These are phyloP conservation scores for Saturnispora saitoi DNA, from an alignment of 805 yeast species.

Conservation along the genomic window DNA sequence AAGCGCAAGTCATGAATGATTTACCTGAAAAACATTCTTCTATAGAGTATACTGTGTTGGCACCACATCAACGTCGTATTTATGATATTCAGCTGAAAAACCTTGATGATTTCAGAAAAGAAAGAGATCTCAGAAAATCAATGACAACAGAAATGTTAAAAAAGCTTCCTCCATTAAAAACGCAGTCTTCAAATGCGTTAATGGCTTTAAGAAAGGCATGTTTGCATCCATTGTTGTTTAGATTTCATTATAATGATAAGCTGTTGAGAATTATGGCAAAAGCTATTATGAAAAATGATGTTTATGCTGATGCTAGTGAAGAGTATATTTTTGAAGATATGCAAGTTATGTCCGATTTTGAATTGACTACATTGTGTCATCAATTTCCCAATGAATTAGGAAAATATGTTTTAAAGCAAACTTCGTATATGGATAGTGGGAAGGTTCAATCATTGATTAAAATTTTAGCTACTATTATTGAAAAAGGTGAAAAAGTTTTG, in stretches of 20 bases:
- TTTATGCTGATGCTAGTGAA: slow-evolving; percentile 66
- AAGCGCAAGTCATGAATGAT: slow-evolving; percentile 84
- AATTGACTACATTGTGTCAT: slow-evolving; percentile 64
- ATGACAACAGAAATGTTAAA: slow-evolving; percentile 28
- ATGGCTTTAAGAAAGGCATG: slow-evolving; percentile 92
- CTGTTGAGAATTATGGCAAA: slow-evolving; percentile 59
- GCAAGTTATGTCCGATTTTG: slow-evolving; percentile 91
- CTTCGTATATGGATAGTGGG: slow-evolving; percentile 57
- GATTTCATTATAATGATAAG: slow-evolving; percentile 52
- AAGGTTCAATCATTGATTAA: slow-evolving; percentile 53
- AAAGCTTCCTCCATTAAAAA: slow-evolving; percentile 23
- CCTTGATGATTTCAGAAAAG: slow-evolving; percentile 34
- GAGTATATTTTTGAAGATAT: slow-evolving; percentile 83
- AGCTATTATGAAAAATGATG: slow-evolving; percentile 72
- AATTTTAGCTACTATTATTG: slow-evolving; percentile 49
- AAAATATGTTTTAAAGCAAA: slow-evolving; percentile 42
- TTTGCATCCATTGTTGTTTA: slow-evolving; percentile 80
- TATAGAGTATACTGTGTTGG: slow-evolving; percentile 58
- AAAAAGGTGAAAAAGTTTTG: slow-evolving; percentile 55
- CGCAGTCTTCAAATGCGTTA: slow-evolving; percentile 48
- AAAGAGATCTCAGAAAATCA: slow-evolving; percentile 35
- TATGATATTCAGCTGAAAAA: slow-evolving; percentile 51
- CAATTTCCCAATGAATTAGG: slow-evolving; percentile 62
- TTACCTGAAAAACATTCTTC: slow-evolving; percentile 68
- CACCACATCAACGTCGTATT: slow-evolving; percentile 43